phyloP scores from a whole-genome alignment of 495 filamentous ascomycete genomes.

The Tuber microsphaerosporum region DNA sequence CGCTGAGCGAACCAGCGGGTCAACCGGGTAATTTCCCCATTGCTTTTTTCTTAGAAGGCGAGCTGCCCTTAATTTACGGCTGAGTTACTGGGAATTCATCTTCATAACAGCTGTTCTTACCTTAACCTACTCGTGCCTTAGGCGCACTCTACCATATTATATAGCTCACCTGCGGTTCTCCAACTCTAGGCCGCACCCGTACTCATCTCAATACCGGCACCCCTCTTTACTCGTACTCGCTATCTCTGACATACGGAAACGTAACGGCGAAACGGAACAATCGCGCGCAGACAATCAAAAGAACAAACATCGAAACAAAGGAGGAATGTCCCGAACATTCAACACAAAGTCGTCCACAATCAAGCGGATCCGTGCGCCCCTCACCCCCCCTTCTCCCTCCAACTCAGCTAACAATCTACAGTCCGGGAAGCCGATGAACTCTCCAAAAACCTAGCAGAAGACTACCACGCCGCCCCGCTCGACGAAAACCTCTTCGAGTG shows the following conservation, averaged over 20 bases:
- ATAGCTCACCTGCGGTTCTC: background rate
- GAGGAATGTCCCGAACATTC: constrained; percentile 36
- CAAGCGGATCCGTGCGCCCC: constrained; percentile 60
- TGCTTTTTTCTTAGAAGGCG: too few relatives aligned
- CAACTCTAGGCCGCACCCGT: background rate
- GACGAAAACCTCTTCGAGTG: constrained; percentile 93
- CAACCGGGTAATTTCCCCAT: too few relatives aligned
- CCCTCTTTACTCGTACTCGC: background rate
- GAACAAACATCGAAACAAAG: background rate
- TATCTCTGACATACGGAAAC: background rate
- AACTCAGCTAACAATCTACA: constrained; percentile 44
- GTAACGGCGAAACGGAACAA: background rate
- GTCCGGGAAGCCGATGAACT: constrained; percentile 84
- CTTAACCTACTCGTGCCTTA: background rate
- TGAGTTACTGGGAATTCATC: background rate
- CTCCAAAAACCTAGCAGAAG: constrained; percentile 63
- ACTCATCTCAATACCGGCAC: background rate
- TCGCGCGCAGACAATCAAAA: background rate
- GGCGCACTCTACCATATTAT: background rate
- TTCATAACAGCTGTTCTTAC: background rate
- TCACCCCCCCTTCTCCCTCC: constrained; percentile 10
- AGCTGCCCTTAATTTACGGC: too few relatives aligned
- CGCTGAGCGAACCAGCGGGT: too few relatives aligned
- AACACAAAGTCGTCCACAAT: constrained; percentile 66
- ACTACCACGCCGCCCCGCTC: constrained; percentile 73